Evolutionary conservation across 768 basidiomycete genomes (phyloP).

Genomic region (Agrocybe praecox): DNA sequence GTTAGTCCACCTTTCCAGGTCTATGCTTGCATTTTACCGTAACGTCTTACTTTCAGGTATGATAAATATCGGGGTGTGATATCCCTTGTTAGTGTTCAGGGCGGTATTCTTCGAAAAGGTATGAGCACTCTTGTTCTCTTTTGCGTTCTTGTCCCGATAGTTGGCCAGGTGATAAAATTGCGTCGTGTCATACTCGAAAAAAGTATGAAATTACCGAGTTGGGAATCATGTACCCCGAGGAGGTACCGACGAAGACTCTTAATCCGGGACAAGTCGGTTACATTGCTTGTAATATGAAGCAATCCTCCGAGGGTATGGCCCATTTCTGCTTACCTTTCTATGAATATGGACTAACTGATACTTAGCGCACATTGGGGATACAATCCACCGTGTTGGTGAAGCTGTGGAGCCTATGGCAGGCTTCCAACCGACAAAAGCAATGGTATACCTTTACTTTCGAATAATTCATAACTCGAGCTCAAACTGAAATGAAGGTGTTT

Average conservation of each 20-base stretch:
- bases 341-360: neutral
- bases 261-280: constrained; percentile 86
- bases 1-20: constrained; percentile 46
- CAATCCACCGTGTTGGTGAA: constrained; percentile 75
- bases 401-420: constrained; percentile 84
- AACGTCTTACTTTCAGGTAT: constrained; percentile 55
- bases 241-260: constrained; percentile 69
- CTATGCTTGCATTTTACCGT: constrained; percentile 12
- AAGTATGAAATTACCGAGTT: constrained; percentile 89
- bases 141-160: neutral
- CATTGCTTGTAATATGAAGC: constrained; percentile 97
- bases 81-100: constrained; percentile 81
- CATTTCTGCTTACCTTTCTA: constrained; percentile 3
- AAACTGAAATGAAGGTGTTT: constrained; percentile 62
- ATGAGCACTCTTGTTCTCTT: constrained; percentile 11
- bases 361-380: constrained; percentile 92
- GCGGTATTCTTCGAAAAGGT: constrained; percentile 85
- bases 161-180: constrained; percentile 82
- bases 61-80: constrained; percentile 97
- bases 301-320: constrained; percentile 81
- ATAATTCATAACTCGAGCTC: constrained; percentile 4
- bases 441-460: constrained; percentile 56
- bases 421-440: constrained; percentile 90
- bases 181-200: constrained; percentile 81
- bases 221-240: constrained; percentile 90